Evolutionary conservation across 495 filamentous ascomycete species (phyloP).

Genomic region (Aspergillus taichungensis): DNA sequence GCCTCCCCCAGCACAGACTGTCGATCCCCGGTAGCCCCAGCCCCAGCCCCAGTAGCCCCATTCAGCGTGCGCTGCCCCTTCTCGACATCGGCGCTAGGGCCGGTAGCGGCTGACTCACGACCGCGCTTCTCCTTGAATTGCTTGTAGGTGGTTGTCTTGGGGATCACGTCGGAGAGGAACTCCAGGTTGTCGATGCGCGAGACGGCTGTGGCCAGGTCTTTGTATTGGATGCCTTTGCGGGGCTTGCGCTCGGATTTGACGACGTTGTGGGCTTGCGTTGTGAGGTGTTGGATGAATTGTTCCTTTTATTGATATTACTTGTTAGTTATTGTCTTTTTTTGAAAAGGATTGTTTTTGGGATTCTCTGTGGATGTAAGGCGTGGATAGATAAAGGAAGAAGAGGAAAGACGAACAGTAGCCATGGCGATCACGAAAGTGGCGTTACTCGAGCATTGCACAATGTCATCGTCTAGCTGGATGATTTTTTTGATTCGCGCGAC

Average conservation of each 20-base stretch:
- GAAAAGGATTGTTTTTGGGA: too few species aligned
- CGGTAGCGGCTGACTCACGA: constrained; percentile 28
- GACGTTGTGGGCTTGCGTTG: constrained; percentile 76
- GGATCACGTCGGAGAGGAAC: constrained; percentile 86
- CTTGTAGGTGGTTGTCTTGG: constrained; percentile 73
- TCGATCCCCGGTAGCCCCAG: constrained; percentile 23
- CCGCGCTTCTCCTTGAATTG: constrained; percentile 61
- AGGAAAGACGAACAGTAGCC: constrained; percentile 55
- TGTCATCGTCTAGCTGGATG: constrained; percentile 77
- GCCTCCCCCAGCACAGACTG: neutral
- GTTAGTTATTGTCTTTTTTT: neutral
- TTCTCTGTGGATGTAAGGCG: neutral
- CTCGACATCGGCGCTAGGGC: constrained; percentile 31
- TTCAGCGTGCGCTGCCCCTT: constrained; percentile 48
- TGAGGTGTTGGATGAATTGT: constrained; percentile 91
- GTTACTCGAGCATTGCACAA: constrained; percentile 76
- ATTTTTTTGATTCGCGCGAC: constrained; percentile 93
- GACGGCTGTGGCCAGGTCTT: constrained; percentile 85
- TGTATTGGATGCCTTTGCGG: constrained; percentile 90
- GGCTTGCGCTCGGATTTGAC: constrained; percentile 87
- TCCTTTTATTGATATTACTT: constrained; percentile 45
- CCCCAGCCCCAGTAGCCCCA: constrained; percentile 16
- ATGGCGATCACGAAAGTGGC: constrained; percentile 91
- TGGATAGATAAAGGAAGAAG: neutral
- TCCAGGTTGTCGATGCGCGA: constrained; percentile 87